Evolutionary conservation across 1,284 basidiomycete species (phyloP).

Genomic region (Coniophora puteana): DNA sequence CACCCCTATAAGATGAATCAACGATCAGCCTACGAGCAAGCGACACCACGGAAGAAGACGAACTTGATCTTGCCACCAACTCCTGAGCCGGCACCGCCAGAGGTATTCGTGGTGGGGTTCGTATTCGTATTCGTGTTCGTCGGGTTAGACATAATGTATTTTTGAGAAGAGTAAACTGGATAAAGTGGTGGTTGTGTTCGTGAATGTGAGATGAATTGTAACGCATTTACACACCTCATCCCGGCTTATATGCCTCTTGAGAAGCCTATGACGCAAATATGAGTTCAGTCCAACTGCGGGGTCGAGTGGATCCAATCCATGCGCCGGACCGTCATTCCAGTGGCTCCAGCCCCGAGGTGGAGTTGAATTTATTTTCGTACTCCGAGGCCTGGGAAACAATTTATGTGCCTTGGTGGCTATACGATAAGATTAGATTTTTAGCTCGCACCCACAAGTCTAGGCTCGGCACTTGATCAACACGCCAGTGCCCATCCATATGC

Average conservation of each 20-base stretch:
- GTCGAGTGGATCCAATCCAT: too few relatives aligned
- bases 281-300: slow-evolving; percentile 4
- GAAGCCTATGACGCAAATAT: slow-evolving; percentile 6
- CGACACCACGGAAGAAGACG: neutral
- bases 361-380: too few relatives aligned
- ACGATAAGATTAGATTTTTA: slow-evolving; percentile 6
- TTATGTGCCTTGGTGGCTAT: too few relatives aligned
- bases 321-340: too few relatives aligned
- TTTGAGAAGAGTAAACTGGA: too few relatives aligned
- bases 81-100: slow-evolving; percentile 4
- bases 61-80: slow-evolving; percentile 20
- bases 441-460: too few relatives aligned
- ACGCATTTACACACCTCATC: neutral
- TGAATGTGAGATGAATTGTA: too few relatives aligned
- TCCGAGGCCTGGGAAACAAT: too few relatives aligned
- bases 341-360: too few relatives aligned
- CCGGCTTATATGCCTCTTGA: slow-evolving; percentile 1
- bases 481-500: too few relatives aligned
- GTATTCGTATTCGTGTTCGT: slow-evolving; percentile 5
- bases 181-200: too few relatives aligned
- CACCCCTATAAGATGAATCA: slow-evolving; percentile 15
- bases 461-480: too few relatives aligned
- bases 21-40: neutral
- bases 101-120: neutral
- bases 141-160: neutral